phyloP scores from a whole-genome alignment of 345 rosid species.

The Populus ilicifolia region DNA sequence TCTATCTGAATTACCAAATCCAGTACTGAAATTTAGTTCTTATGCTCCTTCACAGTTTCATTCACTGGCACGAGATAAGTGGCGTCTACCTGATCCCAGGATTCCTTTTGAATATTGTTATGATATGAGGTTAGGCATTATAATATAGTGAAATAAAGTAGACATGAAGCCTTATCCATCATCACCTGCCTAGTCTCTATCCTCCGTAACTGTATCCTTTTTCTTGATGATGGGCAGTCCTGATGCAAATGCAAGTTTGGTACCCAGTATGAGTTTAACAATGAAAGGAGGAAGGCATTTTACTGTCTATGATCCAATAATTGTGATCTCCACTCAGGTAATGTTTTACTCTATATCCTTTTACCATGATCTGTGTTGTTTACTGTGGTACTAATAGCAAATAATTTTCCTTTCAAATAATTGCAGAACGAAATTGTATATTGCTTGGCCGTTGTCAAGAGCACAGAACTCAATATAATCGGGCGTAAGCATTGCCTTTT shows the following conservation, averaged over 20 bases:
- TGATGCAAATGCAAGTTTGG: constrained; percentile 55
- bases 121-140: constrained; percentile 53
- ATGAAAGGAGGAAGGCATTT: constrained; percentile 70
- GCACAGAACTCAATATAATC: constrained; percentile 65
- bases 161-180: constrained; percentile 3
- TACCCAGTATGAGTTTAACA: constrained; percentile 63
- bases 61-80: constrained; percentile 61
- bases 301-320: constrained; percentile 63
- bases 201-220: constrained; percentile 6
- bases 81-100: constrained; percentile 54
- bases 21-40: background rate
- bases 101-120: constrained; percentile 82
- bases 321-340: constrained; percentile 65
- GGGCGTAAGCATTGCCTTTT: constrained; percentile 52
- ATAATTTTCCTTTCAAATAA: background rate
- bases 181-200: background rate
- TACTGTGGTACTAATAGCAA: background rate
- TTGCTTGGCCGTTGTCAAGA: constrained; percentile 71
- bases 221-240: constrained; percentile 38
- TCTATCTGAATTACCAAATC: background rate
- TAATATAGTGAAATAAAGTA: background rate
- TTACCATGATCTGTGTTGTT: background rate
- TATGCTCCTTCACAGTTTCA: constrained; percentile 53
- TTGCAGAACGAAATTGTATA: constrained; percentile 57
- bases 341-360: background rate